These are phyloP conservation scores for Trichocladium uniseriatum DNA, from an alignment of 495 filamentous ascomycete genomes.

Conservation along the genomic window DNA sequence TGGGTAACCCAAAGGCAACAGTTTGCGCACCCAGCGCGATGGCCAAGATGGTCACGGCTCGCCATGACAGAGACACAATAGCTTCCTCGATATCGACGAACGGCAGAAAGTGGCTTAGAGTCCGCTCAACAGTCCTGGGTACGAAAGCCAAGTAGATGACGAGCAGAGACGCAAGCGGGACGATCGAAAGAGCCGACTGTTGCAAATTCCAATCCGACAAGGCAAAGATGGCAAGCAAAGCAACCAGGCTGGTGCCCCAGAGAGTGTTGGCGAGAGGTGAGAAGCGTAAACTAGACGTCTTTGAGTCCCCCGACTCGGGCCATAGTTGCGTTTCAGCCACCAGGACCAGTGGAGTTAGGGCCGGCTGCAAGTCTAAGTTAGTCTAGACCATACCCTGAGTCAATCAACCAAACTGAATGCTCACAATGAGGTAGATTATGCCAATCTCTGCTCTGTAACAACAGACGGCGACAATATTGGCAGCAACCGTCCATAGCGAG, in stretches of 20 bases:
- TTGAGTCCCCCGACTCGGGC: neutral
- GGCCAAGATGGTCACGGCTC: neutral
- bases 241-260: neutral
- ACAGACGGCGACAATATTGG: neutral
- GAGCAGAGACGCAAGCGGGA: neutral
- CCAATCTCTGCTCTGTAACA: constrained; percentile 1
- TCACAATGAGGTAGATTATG: neutral
- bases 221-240: neutral
- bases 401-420: too few species aligned
- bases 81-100: neutral
- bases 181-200: neutral
- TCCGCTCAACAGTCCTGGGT: neutral
- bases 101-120: neutral
- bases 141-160: neutral
- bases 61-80: neutral
- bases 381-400: too few species aligned
- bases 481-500: neutral
- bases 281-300: neutral
- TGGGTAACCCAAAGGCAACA: neutral
- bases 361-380: neutral
- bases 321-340: neutral
- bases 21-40: neutral
- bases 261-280: neutral
- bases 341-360: constrained; percentile 1
- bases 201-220: neutral